Evolutionary conservation across 2,329 filamentous ascomycete species (phyloP).

Genomic region (Dothistroma septosporum): DNA sequence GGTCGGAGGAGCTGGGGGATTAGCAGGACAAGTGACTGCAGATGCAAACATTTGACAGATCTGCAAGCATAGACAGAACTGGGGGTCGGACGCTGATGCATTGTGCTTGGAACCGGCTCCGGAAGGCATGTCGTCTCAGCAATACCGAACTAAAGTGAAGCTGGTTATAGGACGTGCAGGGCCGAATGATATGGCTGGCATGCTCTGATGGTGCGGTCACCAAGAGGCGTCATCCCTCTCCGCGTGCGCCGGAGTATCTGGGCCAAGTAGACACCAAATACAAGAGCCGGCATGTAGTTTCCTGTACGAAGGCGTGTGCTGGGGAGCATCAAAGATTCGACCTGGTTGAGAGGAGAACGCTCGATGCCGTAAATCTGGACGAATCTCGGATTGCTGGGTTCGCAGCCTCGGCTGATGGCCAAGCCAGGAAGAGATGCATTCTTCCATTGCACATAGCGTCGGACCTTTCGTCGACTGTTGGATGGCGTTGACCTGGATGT

Average conservation of each 20-base stretch:
- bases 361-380: not conserved
- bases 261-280: not conserved
- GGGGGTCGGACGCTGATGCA: not conserved
- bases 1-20: not conserved
- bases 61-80: not conserved
- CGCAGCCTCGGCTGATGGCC: not conserved
- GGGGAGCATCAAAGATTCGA: not conserved
- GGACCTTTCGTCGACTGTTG: not conserved
- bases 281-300: not conserved
- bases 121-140: not conserved
- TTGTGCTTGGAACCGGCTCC: not conserved
- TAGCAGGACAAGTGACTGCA: not conserved
- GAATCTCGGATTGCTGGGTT: not conserved
- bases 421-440: not conserved
- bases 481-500: not conserved
- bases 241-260: not conserved
- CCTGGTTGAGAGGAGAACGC: not conserved
- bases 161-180: too few relatives aligned
- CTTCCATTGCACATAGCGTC: not conserved
- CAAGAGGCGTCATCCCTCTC: not conserved
- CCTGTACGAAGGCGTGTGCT: not conserved
- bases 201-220: not conserved
- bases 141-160: not conserved
- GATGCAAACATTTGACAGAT: not conserved
- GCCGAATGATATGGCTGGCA: too few relatives aligned